Conservation (phyloP, 2,329 filamentous ascomycete species). For the Drechslerella dactyloides region DNA sequence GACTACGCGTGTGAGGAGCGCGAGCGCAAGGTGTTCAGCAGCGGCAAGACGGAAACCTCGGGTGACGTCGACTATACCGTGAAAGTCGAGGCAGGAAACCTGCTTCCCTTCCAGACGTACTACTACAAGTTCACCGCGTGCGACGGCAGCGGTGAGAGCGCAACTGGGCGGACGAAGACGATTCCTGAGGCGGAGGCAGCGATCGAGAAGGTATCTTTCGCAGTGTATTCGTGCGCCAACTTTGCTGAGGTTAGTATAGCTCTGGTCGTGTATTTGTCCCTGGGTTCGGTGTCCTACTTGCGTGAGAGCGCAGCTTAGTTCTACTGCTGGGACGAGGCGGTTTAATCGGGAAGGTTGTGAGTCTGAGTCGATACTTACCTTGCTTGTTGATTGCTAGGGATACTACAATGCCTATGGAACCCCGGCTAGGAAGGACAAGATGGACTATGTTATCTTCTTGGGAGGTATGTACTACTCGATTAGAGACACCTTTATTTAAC, state of each 20-base stretch:
- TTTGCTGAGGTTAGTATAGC: slow-evolving; percentile 54
- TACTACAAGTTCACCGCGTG: slow-evolving; percentile 56
- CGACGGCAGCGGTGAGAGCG: slow-evolving; percentile 55
- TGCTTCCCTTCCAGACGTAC: slow-evolving; percentile 56
- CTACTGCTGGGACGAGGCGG: neutral
- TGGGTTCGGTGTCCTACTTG: slow-evolving; percentile 16
- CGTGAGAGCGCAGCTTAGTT: neutral
- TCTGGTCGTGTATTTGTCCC: neutral
- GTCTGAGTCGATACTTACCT: slow-evolving; percentile 13
- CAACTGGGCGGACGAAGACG: slow-evolving; percentile 58
- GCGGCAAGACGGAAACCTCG: slow-evolving; percentile 70
- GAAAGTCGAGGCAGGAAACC: slow-evolving; percentile 51
- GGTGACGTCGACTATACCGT: slow-evolving; percentile 76
- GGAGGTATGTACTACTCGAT: no score
- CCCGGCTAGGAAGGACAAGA: slow-evolving; percentile 59
- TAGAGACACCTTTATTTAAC: no score
- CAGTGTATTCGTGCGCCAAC: slow-evolving; percentile 57
- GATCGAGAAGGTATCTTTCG: slow-evolving; percentile 56
- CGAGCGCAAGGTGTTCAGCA: slow-evolving; percentile 60
- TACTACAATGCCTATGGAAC: slow-evolving; percentile 63
- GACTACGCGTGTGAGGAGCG: slow-evolving; percentile 60
- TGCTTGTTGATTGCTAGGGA: slow-evolving; percentile 58
- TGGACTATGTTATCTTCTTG: slow-evolving; percentile 60
- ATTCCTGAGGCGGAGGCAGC: slow-evolving; percentile 55
- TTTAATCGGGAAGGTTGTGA: slow-evolving; percentile 29